Base-by-base conservation (phyloP, 1,139 yeast genomes). In the Debaryomyces robertsiae region DNA sequence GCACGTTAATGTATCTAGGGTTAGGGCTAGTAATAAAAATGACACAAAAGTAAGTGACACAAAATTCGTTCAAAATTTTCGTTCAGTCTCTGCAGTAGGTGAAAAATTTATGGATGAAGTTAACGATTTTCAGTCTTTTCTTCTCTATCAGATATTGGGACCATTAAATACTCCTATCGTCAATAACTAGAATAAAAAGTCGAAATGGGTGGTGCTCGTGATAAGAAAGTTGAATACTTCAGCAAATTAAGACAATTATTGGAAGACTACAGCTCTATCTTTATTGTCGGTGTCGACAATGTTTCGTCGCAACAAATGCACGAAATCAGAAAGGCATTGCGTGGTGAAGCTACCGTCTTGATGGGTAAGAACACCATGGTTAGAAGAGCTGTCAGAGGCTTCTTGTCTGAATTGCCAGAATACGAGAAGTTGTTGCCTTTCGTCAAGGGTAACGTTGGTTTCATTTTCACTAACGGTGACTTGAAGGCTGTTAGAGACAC, bases 291-390 rank as follows among this genome's bases (percentile, higher is more conserved):
- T 77, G 97, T 93, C 63, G 98, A 93, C 82, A 93, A 93, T 82
- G 98, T 93, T 69, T 89, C 98, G 60, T 93, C 98, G 63, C 98
- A 93, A 82, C 98, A 93, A 75, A 91, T 93, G 97, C 98, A 93
- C 81, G 96, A 93, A 82, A 84, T 90, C 79, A 91, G 99, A 85
- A 90, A 86, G 83, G 77, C 89, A 56, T 84, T 94, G 66, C 90
- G 99, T 81, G 89, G 90, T 57, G 85, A 83, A 48, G 98, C 93
- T 65, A 93, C 86, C 58, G 91, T 94, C 57, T 81, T 93, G 69
- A 93, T 94, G 98, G 99, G 99, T 82, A 93, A 93, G 88, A 93
- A 93, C 96, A 94, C 99, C 82, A 91, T 94, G 98, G 96, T 94
- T 60, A 90, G 99, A 82, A 91, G 98, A 82, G 99, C 98, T 69